Conservation (phyloP, 805 yeast species). For the Nakazawaea ishiwadae region DNA sequence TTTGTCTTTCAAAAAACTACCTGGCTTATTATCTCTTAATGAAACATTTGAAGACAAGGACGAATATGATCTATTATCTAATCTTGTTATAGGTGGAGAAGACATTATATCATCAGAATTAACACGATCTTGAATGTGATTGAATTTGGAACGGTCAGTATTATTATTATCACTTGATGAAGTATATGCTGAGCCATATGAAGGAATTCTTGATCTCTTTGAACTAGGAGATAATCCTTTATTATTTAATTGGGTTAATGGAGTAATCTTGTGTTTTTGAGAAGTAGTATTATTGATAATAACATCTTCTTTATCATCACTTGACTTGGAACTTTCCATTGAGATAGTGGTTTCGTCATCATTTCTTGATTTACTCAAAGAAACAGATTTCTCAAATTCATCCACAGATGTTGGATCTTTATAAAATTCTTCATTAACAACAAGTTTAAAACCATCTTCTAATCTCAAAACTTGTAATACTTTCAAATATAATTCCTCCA, state of each 20-base stretch:
- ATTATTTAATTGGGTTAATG: neutral
- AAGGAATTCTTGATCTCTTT: constrained; percentile 1
- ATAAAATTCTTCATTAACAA: constrained; percentile 8
- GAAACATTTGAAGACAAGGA: constrained; percentile 11
- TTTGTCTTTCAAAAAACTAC: constrained; percentile 6
- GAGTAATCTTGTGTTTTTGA: constrained; percentile 4
- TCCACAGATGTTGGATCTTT: constrained; percentile 6
- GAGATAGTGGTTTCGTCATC: constrained; percentile 8
- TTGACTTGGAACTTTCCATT: constrained; percentile 3
- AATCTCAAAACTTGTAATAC: constrained; percentile 7
- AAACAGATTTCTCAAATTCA: constrained; percentile 4
- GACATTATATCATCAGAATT: constrained; percentile 4
- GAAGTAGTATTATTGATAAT: constrained; percentile 7
- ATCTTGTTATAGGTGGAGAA: constrained; percentile 11
- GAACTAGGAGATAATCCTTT: too few species aligned
- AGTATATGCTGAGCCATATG: neutral
- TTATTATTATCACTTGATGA: neutral
- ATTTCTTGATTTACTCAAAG: neutral
- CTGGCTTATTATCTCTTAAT: constrained; percentile 1
- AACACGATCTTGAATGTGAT: neutral
- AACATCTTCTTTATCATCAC: neutral
- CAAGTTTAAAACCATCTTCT: constrained; percentile 12
- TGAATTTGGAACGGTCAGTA: neutral
- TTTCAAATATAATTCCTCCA: constrained; percentile 10
- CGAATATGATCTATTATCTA: constrained; percentile 7